phyloP scores from a whole-genome alignment of 352 stramenopile genomes.

The Globisporangium polare region DNA sequence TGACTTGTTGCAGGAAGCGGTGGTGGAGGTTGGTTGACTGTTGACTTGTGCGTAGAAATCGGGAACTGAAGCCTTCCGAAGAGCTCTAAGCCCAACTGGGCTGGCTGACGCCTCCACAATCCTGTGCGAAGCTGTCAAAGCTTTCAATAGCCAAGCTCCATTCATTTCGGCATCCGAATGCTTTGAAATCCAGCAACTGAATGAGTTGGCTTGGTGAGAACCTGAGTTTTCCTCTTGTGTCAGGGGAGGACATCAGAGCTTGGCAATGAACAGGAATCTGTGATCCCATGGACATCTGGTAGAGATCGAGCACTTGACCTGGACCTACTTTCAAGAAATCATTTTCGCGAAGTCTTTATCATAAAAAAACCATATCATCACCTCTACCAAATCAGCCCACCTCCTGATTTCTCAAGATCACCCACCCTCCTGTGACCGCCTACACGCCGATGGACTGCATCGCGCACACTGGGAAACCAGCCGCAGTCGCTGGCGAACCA shows the following conservation, averaged over 20 bases:
- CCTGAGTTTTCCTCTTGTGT: background rate
- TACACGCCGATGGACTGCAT: constrained; percentile 26
- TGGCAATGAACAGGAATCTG: background rate
- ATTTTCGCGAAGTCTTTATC: too few species aligned
- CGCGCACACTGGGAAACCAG: background rate
- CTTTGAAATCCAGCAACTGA: too few species aligned
- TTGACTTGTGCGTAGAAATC: background rate
- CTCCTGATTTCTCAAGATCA: background rate
- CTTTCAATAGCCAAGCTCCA: too few species aligned
- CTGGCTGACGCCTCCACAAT: too few species aligned
- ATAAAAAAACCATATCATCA: background rate
- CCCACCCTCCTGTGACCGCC: background rate
- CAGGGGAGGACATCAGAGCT: background rate
- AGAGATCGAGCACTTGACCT: too few species aligned
- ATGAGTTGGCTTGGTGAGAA: background rate
- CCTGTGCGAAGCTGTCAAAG: too few species aligned
- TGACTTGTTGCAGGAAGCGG: background rate
- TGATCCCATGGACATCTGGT: background rate
- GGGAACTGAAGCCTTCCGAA: background rate
- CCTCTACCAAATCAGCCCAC: background rate
- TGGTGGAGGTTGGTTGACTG: background rate
- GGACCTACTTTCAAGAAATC: too few species aligned
- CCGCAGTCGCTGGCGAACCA: background rate
- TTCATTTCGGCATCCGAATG: too few species aligned
- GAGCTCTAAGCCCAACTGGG: background rate